phyloP scores from a whole-genome alignment of 768 basidiomycete species.

The Boletellus ananas region DNA sequence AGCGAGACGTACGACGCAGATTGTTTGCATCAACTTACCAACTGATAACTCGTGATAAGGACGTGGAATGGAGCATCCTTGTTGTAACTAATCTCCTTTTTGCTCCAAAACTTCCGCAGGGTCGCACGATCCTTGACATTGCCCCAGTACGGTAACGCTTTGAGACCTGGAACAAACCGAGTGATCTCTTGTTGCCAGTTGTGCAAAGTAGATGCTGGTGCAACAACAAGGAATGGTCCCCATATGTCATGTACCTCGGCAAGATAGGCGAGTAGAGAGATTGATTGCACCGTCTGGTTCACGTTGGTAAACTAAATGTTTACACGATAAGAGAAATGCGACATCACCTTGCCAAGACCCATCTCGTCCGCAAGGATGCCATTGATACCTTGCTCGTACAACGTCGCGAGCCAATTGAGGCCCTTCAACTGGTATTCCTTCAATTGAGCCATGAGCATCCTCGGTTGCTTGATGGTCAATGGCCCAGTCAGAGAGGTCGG shows the following conservation, averaged over 20 bases:
- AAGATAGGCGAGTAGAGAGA: conserved; percentile 91
- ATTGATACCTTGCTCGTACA: conserved; percentile 99
- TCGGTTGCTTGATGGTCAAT: conserved; percentile 84
- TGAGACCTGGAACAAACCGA: conserved; percentile 89
- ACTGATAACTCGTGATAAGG: conserved; percentile 93
- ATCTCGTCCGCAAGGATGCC: conserved; percentile 99
- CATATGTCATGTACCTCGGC: conserved; percentile 98
- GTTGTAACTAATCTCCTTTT: conserved; percentile 93
- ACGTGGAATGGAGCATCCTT: conserved; percentile 96
- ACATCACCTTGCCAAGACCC: conserved; percentile 82
- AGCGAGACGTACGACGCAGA: not conserved
- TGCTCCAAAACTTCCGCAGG: conserved; percentile 95
- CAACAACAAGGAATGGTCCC: conserved; percentile 98
- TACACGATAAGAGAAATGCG: conserved; percentile 7
- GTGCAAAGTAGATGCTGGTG: conserved; percentile 94
- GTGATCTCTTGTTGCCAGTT: conserved; percentile 99
- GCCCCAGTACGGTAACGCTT: conserved; percentile 98
- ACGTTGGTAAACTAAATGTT: not conserved
- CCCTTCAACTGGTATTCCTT: conserved; percentile 99
- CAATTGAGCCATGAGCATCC: conserved; percentile 92
- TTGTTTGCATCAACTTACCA: conserved; percentile 47
- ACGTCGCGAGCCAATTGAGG: conserved; percentile 93
- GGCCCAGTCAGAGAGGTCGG: conserved; percentile 86
- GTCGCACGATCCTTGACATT: conserved; percentile 94
- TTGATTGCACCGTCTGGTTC: conserved; percentile 90